A percentile compares a stretch with the other conserved stretches of the same genome.
These are phyloP conservation scores for Notholithocarpus densiflorus DNA, from an alignment of 306 rosid genomes.

Conservation along the genomic window DNA sequence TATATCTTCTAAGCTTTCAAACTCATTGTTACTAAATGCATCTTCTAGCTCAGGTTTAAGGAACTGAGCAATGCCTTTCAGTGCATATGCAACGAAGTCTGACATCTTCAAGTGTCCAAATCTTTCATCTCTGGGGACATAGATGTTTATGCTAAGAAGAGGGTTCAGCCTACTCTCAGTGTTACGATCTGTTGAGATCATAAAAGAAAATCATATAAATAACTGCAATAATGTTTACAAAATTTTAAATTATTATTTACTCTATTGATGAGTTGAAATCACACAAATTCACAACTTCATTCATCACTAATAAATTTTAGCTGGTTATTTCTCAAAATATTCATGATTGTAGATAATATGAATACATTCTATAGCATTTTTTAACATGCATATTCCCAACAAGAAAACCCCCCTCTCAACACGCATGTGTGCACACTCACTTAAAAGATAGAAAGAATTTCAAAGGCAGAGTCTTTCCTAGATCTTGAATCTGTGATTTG, in stretches of 20 bases:
- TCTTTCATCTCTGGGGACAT: slow-evolving; percentile 76
- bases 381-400: too few relatives aligned
- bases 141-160: slow-evolving; percentile 30
- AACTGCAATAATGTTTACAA: not conserved
- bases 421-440: not conserved
- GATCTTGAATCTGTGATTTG: not conserved
- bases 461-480: not conserved
- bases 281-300: not conserved
- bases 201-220: not conserved
- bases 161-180: slow-evolving; percentile 36
- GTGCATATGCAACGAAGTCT: slow-evolving; percentile 56
- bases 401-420: not conserved
- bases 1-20: slow-evolving; percentile 56
- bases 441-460: not conserved
- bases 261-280: not conserved
- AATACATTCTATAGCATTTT: not conserved
- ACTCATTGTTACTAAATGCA: slow-evolving; percentile 36
- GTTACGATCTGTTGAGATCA: slow-evolving; percentile 40
- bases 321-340: not conserved
- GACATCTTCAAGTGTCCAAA: slow-evolving; percentile 68
- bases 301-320: not conserved
- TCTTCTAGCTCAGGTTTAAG: slow-evolving; percentile 44
- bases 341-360: not conserved
- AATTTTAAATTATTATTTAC: not conserved
- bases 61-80: slow-evolving; percentile 55